phyloP scores from a whole-genome alignment of 176 grass and related monocot species.

The Canna indica region DNA sequence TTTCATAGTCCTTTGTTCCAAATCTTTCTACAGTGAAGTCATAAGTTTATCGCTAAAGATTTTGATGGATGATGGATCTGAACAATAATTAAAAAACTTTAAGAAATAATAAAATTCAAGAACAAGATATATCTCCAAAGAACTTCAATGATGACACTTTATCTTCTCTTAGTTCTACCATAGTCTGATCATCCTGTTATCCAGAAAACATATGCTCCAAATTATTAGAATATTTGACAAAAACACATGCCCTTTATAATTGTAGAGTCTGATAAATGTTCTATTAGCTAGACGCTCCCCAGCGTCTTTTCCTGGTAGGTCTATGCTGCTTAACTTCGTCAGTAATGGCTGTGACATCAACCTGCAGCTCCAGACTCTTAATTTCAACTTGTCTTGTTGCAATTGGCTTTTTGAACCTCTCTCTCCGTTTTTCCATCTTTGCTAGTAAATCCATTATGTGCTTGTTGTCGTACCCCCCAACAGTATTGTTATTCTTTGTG shows the following conservation, averaged over 20 bases:
- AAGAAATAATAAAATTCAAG: too few relatives aligned
- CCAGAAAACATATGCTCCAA: too few relatives aligned
- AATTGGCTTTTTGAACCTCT: slow-evolving; percentile 64
- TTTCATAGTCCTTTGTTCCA: too few relatives aligned
- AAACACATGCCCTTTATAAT: background rate
- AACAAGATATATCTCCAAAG: too few relatives aligned
- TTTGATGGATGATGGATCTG: too few relatives aligned
- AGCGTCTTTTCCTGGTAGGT: slow-evolving; percentile 59
- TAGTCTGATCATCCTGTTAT: too few relatives aligned
- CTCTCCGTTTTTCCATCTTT: slow-evolving; percentile 79
- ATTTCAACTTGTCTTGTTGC: slow-evolving; percentile 22
- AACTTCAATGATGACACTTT: too few relatives aligned
- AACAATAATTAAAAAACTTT: too few relatives aligned
- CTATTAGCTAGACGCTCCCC: slow-evolving; percentile 28
- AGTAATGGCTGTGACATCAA: slow-evolving; percentile 14
- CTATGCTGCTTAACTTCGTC: slow-evolving; percentile 50
- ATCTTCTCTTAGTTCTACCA: too few relatives aligned
- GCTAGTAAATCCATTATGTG: slow-evolving; percentile 49
- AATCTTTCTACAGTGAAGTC: too few relatives aligned
- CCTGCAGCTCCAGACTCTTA: slow-evolving; percentile 15
- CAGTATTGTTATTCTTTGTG: slow-evolving; percentile 11
- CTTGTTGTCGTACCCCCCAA: slow-evolving; percentile 23
- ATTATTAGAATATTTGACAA: too few relatives aligned
- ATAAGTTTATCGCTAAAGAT: too few relatives aligned
- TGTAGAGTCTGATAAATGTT: background rate